These are phyloP conservation scores for Moricandia moricandioides DNA, from an alignment of 345 rosid genomes.

Conservation along the genomic window DNA sequence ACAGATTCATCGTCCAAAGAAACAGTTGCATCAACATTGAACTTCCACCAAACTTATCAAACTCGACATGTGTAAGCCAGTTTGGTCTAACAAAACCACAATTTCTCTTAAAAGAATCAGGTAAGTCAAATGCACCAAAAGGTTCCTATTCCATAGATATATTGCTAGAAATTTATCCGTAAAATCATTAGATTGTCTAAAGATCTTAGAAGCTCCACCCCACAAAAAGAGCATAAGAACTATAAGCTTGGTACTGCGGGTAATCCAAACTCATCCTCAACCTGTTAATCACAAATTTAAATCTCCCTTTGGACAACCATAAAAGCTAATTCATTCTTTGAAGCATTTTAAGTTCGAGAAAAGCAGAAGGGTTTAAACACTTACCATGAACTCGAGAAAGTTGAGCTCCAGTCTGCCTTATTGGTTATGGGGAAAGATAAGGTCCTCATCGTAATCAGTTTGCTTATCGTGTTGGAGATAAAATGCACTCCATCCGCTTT, in stretches of 20 bases:
- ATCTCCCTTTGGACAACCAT: slow-evolving; percentile 7
- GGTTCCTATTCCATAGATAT: not conserved
- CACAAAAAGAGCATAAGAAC: not conserved
- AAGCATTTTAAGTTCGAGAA: not conserved
- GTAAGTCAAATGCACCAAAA: not conserved
- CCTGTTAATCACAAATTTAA: slow-evolving; percentile 48
- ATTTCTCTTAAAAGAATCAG: not conserved
- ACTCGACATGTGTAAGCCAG: not conserved
- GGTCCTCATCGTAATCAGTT: slow-evolving; percentile 61
- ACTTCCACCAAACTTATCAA: not conserved
- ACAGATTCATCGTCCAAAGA: not conserved
- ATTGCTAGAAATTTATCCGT: slow-evolving; percentile 7
- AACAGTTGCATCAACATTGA: not conserved
- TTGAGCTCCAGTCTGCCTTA: slow-evolving; percentile 46
- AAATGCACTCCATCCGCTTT: slow-evolving; percentile 75
- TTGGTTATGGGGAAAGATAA: slow-evolving; percentile 52
- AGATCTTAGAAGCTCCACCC: not conserved
- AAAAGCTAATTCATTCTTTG: not conserved
- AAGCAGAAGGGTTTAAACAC: not conserved
- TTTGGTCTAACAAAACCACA: not conserved
- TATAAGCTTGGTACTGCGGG: slow-evolving; percentile 82
- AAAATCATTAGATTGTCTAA: not conserved
- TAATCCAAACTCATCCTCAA: slow-evolving; percentile 76
- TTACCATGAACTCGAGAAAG: slow-evolving; percentile 70
- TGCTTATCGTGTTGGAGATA: slow-evolving; percentile 89